Evolutionary conservation across 306 rosid genomes (phyloP).

Genomic region (Cucumis sativus): DNA sequence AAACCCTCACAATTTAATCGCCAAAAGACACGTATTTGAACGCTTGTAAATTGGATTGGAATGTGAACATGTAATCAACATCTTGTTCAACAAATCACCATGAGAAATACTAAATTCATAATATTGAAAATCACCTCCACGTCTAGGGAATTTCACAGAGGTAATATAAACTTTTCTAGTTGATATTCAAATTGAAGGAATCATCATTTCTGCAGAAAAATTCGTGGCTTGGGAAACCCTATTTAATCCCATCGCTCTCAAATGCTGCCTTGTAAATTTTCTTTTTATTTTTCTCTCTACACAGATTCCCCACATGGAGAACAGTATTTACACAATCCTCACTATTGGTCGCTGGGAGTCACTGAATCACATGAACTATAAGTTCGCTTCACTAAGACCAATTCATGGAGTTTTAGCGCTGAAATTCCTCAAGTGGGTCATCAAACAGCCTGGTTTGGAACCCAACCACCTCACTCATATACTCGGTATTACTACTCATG

Average conservation of each 20-base stretch:
- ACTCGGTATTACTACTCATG: slow-evolving; percentile 45
- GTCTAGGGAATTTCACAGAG: not conserved
- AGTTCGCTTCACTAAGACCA: slow-evolving; percentile 58
- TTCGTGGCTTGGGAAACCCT: not conserved
- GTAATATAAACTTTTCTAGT: not conserved
- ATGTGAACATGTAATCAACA: not conserved
- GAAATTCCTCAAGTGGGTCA: slow-evolving; percentile 63
- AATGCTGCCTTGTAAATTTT: not conserved
- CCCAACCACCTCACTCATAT: slow-evolving; percentile 43
- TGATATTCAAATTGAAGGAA: not conserved
- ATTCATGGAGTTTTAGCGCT: slow-evolving; percentile 61
- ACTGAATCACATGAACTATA: slow-evolving; percentile 57
- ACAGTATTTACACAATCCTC: slow-evolving; percentile 56
- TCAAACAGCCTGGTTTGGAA: slow-evolving; percentile 54
- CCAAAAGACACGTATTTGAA: too few relatives aligned
- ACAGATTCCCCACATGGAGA: slow-evolving; percentile 29
- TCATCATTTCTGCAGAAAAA: not conserved
- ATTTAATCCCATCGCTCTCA: not conserved
- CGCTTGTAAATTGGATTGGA: too few relatives aligned
- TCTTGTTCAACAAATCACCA: not conserved
- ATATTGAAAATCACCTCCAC: not conserved
- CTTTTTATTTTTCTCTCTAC: not conserved
- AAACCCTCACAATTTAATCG: too few relatives aligned
- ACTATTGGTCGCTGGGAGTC: slow-evolving; percentile 73
- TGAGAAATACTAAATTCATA: not conserved